Conservation (phyloP, 2,329 filamentous ascomycete species). For the Chrysosporium keratinophilum region DNA sequence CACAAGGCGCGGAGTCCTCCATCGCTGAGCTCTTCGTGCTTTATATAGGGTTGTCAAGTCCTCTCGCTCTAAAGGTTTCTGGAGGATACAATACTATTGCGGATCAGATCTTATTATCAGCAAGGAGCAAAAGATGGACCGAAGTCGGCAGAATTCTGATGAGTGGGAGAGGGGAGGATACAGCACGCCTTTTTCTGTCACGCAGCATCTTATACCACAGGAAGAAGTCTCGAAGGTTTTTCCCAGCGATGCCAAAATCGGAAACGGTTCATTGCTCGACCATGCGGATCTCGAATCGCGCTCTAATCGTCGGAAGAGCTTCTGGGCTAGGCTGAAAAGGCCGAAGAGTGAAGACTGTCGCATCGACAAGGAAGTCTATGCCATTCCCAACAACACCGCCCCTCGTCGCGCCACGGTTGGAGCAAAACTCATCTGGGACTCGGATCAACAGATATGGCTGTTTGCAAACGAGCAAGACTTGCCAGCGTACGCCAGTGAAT, state of each 20-base stretch:
- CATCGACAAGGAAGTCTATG: not conserved
- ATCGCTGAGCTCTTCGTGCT: not conserved
- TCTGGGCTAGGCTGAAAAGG: constrained; percentile 7
- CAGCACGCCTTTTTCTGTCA: constrained; percentile 1
- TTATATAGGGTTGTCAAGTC: not conserved
- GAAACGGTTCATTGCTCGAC: not conserved
- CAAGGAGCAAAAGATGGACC: not conserved
- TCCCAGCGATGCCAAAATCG: not conserved
- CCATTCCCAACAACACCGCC: constrained; percentile 2
- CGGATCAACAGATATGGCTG: constrained; percentile 16
- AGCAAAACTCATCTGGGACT: constrained; percentile 15
- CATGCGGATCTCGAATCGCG: not conserved
- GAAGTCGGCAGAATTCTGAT: not conserved
- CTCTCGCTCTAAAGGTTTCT: not conserved
- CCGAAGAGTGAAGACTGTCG: constrained; percentile 3
- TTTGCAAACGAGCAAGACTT: constrained; percentile 5
- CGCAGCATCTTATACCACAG: constrained; percentile 3
- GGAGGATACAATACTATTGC: not conserved
- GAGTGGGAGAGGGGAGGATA: constrained; percentile 7
- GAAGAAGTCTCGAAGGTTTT: not conserved
- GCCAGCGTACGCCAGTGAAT: not conserved
- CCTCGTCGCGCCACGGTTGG: constrained; percentile 12
- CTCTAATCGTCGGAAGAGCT: not conserved
- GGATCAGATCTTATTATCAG: not conserved
- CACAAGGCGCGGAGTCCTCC: not conserved